Evolutionary conservation across 768 basidiomycete genomes (phyloP), one percentile per base, ranked within the genome.

Genomic region (Dentipellis sp.): DNA sequence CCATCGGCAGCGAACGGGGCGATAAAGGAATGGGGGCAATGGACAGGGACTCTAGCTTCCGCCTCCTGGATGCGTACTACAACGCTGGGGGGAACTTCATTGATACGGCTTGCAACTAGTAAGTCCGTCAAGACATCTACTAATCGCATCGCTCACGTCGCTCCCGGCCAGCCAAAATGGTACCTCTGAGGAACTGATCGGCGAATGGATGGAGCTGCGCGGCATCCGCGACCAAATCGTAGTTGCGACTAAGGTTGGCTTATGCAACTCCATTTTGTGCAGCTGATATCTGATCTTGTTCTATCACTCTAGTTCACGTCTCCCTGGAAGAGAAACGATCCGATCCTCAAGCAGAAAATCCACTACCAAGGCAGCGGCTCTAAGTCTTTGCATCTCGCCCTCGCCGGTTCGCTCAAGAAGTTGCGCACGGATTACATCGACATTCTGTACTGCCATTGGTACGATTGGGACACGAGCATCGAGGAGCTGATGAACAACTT

Each of bases 401-500:
- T 74, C 5, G 66, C 69, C 16, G 68, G 64, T 2, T 71, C 68
- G 37, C 66, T 78, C 55, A 70, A 70, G 58, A 83, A 81, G 58
- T 72, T 86, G 17, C 68, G 79, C 47, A 84, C 82, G 0, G 69
- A 75, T n/a, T 86, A 78, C 62, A 74, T 83, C 61, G 81, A 83
- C 60, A 73, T 83, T 50, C 64, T 82, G 34, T 81, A 83, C 57
- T 61, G 81, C 4, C 81, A 82, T 60, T 78, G 72, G 70, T 74
- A 75, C 78, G 77, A 78, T 56, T 76, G 69, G 57, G 65, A 71
- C 10, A 75, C 75, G 4, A 71, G 69, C 10, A 68, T 76, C 21
- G 66, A 69, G 45, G 75, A 77, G 59, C 50, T 76, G 45, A 74
- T 76, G 74, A 66, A 68, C 22, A 50, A 58, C 19, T 63, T 79